Percentiles rank a stretch among this genome's conserved stretches.
These are phyloP conservation scores for Gnomoniopsis sp. DNA, from an alignment of 2,329 filamentous ascomycete species.

Conservation along the genomic window DNA sequence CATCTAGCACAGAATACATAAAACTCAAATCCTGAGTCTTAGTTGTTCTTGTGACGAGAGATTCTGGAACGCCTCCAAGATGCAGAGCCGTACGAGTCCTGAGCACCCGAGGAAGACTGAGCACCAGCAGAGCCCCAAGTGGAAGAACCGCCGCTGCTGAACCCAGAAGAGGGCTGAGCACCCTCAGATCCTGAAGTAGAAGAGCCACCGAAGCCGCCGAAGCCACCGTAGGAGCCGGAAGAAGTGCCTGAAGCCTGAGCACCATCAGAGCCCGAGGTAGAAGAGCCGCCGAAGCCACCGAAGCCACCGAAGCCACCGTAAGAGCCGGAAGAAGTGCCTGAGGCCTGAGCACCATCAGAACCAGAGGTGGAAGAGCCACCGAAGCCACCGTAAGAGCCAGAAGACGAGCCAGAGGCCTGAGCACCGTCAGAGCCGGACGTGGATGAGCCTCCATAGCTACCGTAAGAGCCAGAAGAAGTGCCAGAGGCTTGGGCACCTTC, in stretches of 20 bases:
- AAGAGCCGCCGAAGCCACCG: not conserved
- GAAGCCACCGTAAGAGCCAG: not conserved
- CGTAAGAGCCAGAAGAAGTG: not conserved
- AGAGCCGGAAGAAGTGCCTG: not conserved
- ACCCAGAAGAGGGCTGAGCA: not conserved
- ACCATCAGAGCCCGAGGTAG: not conserved
- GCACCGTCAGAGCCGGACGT: too few species aligned
- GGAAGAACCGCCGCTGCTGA: not conserved
- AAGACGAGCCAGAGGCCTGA: not conserved
- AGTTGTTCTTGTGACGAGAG: not conserved
- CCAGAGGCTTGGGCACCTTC: not conserved
- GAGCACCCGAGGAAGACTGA: not conserved
- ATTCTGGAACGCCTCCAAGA: conserved; percentile 3
- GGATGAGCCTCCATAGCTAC: not conserved
- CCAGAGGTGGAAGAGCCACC: not conserved
- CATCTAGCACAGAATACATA: not conserved
- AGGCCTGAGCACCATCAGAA: not conserved
- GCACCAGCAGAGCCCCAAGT: not conserved
- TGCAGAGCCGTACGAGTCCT: not conserved
- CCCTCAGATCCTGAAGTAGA: not conserved
- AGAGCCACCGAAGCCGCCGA: not conserved
- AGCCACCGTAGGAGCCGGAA: not conserved
- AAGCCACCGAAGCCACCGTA: not conserved
- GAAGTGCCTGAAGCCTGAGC: not conserved
- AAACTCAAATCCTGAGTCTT: not conserved